Evolutionary conservation across 1,284 basidiomycete genomes (phyloP).

Genomic region (Sanghuangporus baumii): DNA sequence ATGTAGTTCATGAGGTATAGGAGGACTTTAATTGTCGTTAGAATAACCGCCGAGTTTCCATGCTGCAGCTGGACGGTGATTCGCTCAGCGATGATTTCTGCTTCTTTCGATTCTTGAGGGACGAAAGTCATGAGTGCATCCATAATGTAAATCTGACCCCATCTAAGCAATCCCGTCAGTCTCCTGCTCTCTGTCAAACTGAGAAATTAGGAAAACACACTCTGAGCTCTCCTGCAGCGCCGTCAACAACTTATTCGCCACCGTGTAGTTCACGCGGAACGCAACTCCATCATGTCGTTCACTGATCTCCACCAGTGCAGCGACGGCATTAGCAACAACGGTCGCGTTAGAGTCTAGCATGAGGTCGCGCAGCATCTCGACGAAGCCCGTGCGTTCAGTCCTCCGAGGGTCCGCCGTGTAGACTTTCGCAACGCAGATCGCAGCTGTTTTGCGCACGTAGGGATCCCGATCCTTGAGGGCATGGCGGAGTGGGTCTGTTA

Average conservation of each 20-base stretch:
- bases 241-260: constrained; percentile 79
- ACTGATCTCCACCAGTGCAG: constrained; percentile 87
- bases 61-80: constrained; percentile 90
- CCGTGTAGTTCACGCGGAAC: constrained; percentile 77
- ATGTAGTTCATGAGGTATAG: constrained; percentile 99
- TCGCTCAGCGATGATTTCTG: constrained; percentile 90
- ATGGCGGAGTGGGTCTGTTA: constrained; percentile 82
- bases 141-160: constrained; percentile 99
- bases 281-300: constrained; percentile 88
- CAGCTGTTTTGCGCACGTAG: constrained; percentile 95
- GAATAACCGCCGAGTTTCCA: constrained; percentile 91
- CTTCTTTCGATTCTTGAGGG: constrained; percentile 83
- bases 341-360: constrained; percentile 93
- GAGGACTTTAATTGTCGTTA: constrained; percentile 92
- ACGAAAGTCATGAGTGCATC: constrained; percentile 92
- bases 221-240: constrained; percentile 90
- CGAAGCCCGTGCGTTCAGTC: constrained; percentile 82
- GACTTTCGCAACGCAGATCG: constrained; percentile 89
- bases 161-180: constrained; percentile 44
- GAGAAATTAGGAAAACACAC: constrained; percentile 40
- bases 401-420: constrained; percentile 81
- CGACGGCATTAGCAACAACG: constrained; percentile 92
- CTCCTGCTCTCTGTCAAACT: neutral
- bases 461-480: constrained; percentile 87
- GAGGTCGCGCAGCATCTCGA: constrained; percentile 81